Base-by-base conservation (phyloP, 2,329 filamentous ascomycete genomes). In the Emmonsiellopsis sp. region DNA sequence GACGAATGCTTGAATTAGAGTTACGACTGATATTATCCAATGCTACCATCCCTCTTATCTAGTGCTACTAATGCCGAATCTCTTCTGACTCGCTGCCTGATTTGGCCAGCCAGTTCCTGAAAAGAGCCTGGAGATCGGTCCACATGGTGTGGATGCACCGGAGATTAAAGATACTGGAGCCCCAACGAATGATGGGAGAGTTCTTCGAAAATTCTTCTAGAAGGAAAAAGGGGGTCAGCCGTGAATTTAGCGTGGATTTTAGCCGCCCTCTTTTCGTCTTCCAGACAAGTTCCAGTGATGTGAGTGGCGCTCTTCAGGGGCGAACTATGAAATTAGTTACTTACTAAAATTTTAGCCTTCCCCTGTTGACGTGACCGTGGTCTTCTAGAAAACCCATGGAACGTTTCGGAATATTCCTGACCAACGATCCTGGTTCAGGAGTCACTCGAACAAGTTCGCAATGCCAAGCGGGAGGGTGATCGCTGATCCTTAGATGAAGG, bases 151-250 rank as follows among this genome's bases (percentile, higher is more conserved):
- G 20, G 15, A 16, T 31, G 15, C 10, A 16, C 30, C 16, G 35
- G 47, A 50, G 47, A 32, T 50, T 50, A 41, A 50, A n/a, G n/a
- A 30, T 31, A 10, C 20, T 26, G 5, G 20, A 26, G 20, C 15
- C 26, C 7, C 20, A 32, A 13, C 37, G 34, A 41, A 30, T 37
- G 16, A 50, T 30, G 13, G 30, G 4, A 15, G 20, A 8, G 8
- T 42, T 15, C 41, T 45, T 52, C 50, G 16, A 45, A 34, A 45
- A 44, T 45, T 26, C 41, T 52, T 52, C 50, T 26, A 37, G 50
- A 52, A 51, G 30, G 16, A 16, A 47, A 52, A 45, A 31, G 31
- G 38, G 40, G n/a, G 44, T 47, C 30, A 16, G 30, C 30, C 44
- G 34, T 32, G 26, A 26, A 2, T 5, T 26, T 26, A 26, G 20